Evolutionary conservation across 2,329 filamentous ascomycete genomes (phyloP), one percentile per base, ranked within the genome.

Genomic region (Massarina eburnea): DNA sequence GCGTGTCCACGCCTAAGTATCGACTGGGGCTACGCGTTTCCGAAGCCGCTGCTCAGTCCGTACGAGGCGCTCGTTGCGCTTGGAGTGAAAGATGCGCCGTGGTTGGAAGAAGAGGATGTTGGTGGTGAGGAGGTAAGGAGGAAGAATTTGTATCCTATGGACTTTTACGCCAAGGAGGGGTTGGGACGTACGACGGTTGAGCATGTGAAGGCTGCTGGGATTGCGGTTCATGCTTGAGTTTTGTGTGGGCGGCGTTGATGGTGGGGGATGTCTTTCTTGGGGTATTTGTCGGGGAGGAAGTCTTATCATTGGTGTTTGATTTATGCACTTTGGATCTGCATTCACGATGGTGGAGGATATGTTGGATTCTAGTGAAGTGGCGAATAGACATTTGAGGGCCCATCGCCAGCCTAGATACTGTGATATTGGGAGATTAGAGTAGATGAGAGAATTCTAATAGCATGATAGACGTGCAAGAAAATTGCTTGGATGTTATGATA

Each of bases 11-110:
- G 94, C 39, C 67, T 99, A 67, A 97, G 92, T 70, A 99, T 99
- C 57, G 94, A 99, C 73, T 99, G 94, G 94, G 94, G 94, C 0
- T 97, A 97, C 73, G 94, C 94, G 1, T 99, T 99, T 66, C 82
- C 90, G 1, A 76, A 89, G 37, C 94, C 94, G 38, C 69, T 99
- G 47, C 71, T 99, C 64, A 97, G 92, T 41, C 92, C 94, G 2
- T 96, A 99, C 59, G 94, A 99, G 74, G 94, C 94, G 6, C 79
- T 97, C 48, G 85, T 99, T 26, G 89, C 90, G n/a, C 73, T 99
- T 38, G 91, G 88, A 3, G 84, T 84, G 51, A 82, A 80, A 54
- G 81, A 94, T 56, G 88, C 88, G 38, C 61, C 61, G 2, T 78
- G 76, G 76, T 43, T 95, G 84, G 89, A 84, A 77, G 14, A 78